Conservation (phyloP, 768 basidiomycete genomes). For the Tulasnella sp. region DNA sequence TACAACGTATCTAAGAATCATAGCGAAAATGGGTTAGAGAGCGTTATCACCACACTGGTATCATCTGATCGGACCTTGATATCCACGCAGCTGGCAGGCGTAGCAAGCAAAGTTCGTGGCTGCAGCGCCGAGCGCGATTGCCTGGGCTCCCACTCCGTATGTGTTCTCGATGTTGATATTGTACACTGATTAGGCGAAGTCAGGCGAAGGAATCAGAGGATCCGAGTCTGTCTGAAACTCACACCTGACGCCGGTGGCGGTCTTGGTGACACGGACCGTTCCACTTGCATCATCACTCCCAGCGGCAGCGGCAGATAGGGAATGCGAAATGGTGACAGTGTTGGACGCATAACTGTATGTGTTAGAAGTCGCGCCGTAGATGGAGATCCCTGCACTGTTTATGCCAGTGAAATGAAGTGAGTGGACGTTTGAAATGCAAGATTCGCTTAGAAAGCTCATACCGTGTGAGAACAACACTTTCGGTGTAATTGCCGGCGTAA, state of each 20-base stretch:
- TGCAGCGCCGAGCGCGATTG: slow-evolving; percentile 11
- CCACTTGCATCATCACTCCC: slow-evolving; percentile 19
- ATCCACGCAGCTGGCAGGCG: slow-evolving; percentile 11
- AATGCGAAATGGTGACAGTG: slow-evolving; percentile 5
- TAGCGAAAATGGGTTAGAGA: no score
- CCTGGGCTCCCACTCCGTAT: slow-evolving; percentile 13
- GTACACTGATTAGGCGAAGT: slow-evolving; percentile 4
- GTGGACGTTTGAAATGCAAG: not conserved
- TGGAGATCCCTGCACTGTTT: slow-evolving; percentile 1
- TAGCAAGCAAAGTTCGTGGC: slow-evolving; percentile 13
- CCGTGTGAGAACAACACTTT: slow-evolving; percentile 11
- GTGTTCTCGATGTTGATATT: slow-evolving; percentile 18
- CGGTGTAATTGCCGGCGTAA: slow-evolving; percentile 12
- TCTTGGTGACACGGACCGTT: slow-evolving; percentile 15
- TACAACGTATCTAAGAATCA: slow-evolving; percentile 1
- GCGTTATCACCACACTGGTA: no score
- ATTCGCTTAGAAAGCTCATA: not conserved
- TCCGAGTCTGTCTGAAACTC: no score
- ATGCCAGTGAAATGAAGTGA: no score
- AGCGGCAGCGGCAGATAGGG: slow-evolving; percentile 17
- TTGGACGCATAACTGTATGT: slow-evolving; percentile 1
- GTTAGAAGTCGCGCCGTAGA: slow-evolving; percentile 16
- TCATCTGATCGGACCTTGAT: not conserved
- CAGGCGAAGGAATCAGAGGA: no score
- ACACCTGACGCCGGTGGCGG: slow-evolving; percentile 16